Evolutionary conservation across 768 basidiomycete genomes (phyloP).

Genomic region (Lactarius vividus): DNA sequence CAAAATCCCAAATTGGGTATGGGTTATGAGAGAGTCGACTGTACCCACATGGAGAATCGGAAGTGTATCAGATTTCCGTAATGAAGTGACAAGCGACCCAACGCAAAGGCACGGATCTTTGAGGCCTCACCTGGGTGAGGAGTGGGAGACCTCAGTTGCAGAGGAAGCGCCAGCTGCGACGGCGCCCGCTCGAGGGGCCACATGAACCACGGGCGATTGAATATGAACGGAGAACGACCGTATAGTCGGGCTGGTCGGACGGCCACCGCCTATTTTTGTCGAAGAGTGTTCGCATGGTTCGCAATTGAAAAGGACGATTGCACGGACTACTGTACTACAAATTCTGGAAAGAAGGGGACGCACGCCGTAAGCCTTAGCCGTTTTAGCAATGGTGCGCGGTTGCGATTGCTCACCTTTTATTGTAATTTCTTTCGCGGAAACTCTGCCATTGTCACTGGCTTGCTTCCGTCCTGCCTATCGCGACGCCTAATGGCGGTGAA

Average conservation of each 20-base stretch:
- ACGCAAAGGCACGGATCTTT: neutral
- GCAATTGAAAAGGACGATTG: constrained; percentile 20
- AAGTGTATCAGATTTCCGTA: constrained; percentile 29
- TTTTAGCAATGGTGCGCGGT: constrained; percentile 10
- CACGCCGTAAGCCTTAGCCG: constrained; percentile 24
- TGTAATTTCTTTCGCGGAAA: constrained; percentile 9
- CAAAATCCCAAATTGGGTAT: too few species aligned
- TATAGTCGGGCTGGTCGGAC: constrained; percentile 3
- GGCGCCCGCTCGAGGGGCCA: neutral
- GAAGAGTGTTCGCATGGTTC: constrained; percentile 14
- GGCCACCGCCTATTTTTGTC: constrained; percentile 15
- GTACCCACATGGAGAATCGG: constrained; percentile 28
- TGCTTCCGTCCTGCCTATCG: constrained; percentile 1
- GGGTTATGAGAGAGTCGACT: too few species aligned
- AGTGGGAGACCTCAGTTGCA: neutral
- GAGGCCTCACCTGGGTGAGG: neutral
- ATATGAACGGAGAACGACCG: constrained; percentile 3
- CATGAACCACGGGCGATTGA: neutral
- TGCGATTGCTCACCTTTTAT: constrained; percentile 11
- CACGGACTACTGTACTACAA: constrained; percentile 1
- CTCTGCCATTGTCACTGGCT: neutral
- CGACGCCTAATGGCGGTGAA: constrained; percentile 20
- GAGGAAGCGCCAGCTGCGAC: constrained; percentile 1
- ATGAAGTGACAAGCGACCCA: constrained; percentile 25
- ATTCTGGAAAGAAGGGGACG: constrained; percentile 26